phyloP scores from a whole-genome alignment of 805 yeast genomes.

The Zygosaccharomyces kombuchaensis region DNA sequence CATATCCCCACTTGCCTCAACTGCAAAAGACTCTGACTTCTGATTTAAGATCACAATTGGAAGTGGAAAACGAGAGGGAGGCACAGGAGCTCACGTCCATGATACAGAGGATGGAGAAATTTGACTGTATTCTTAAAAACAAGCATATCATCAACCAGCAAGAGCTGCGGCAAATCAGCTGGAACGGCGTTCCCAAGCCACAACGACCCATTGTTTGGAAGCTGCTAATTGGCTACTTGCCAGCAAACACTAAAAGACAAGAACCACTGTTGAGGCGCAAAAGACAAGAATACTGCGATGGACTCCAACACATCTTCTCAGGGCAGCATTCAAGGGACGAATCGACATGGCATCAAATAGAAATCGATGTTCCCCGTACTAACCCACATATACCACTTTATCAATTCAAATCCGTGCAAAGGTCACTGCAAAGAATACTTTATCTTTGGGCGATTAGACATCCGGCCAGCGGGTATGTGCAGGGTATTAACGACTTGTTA shows the following conservation, averaged over 20 bases:
- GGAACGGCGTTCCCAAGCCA: constrained; percentile 90
- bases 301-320: constrained; percentile 59
- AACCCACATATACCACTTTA: constrained; percentile 80
- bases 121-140: constrained; percentile 54
- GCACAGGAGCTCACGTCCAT: constrained; percentile 51
- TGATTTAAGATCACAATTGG: constrained; percentile 23
- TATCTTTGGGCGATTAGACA: constrained; percentile 95
- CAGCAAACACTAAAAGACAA: constrained; percentile 77
- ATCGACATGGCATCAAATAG: constrained; percentile 91
- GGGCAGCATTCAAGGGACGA: constrained; percentile 57
- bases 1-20: constrained; percentile 32
- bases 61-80: constrained; percentile 30
- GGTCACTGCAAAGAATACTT: constrained; percentile 71
- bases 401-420: constrained; percentile 63
- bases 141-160: constrained; percentile 56
- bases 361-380: constrained; percentile 91
- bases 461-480: constrained; percentile 97
- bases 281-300: constrained; percentile 79
- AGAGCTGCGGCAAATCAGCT: constrained; percentile 72
- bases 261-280: constrained; percentile 66
- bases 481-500: constrained; percentile 90
- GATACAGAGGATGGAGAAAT: constrained; percentile 58
- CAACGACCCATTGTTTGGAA: constrained; percentile 88
- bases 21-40: constrained; percentile 21
- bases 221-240: constrained; percentile 80